A percentile compares a stretch with the other conserved stretches of the same genome.
Conservation (phyloP, 768 basidiomycete genomes). For the Rhizopogon vinicolor region DNA sequence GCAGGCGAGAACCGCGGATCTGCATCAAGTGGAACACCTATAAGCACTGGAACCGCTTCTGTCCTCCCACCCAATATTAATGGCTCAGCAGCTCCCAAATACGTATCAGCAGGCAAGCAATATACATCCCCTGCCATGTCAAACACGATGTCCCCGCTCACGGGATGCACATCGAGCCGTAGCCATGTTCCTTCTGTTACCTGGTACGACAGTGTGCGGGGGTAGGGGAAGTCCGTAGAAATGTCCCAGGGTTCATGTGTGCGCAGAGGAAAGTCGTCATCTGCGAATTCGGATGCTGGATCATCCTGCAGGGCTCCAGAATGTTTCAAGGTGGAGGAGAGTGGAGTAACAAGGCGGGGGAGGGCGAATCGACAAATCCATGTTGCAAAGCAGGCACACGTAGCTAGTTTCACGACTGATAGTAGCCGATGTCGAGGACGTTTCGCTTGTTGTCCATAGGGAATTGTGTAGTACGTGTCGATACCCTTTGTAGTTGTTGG, state of each 20-base stretch:
- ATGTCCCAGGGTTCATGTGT: constrained; percentile 60
- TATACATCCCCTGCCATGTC: constrained; percentile 75
- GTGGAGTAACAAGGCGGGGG: not conserved
- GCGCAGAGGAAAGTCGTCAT: constrained; percentile 61
- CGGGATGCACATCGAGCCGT: constrained; percentile 67
- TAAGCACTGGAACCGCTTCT: constrained; percentile 53
- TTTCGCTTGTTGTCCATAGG: not conserved
- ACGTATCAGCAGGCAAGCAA: constrained; percentile 50
- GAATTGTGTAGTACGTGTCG: not conserved
- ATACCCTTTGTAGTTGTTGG: not conserved
- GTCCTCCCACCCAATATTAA: constrained; percentile 21
- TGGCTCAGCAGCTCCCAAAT: constrained; percentile 14
- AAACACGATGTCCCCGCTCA: constrained; percentile 65
- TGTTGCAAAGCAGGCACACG: constrained; percentile 15
- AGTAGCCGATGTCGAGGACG: constrained; percentile 2
- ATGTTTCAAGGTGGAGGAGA: not conserved
- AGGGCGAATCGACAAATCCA: constrained; percentile 8
- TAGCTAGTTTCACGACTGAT: constrained; percentile 15
- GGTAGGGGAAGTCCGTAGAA: constrained; percentile 69
- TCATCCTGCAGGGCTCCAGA: constrained; percentile 18
- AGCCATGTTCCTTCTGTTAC: constrained; percentile 76
- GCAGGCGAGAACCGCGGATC: constrained; percentile 71
- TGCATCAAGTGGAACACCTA: constrained; percentile 64
- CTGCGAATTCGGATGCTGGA: constrained; percentile 40
- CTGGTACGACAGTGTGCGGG: constrained; percentile 61